Evolutionary conservation across 176 grass and related monocot species (phyloP).

Genomic region (Luzula sylvatica): DNA sequence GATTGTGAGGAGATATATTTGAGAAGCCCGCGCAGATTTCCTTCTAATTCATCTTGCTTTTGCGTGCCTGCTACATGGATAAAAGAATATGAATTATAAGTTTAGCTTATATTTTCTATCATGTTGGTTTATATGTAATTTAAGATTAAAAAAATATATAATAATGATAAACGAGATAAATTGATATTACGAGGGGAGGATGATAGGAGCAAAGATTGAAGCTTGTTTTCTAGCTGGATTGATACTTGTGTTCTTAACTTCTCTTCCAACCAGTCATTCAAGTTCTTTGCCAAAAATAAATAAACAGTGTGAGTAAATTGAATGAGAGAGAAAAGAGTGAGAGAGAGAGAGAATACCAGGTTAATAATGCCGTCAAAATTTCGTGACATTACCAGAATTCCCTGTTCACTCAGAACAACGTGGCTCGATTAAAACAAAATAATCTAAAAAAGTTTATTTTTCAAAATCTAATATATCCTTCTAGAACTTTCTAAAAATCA

Average conservation of each 20-base stretch:
- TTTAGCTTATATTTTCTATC: no score
- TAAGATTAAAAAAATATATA: no score
- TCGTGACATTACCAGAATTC: conserved; percentile 40
- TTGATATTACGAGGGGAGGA: no score
- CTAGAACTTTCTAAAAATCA: conserved; percentile 15
- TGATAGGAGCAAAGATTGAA: conserved; percentile 25
- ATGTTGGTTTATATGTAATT: no score
- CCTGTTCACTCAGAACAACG: conserved; percentile 32
- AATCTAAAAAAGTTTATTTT: conserved; percentile 1
- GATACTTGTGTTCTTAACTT: conserved; percentile 32
- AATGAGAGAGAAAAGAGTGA: conserved; percentile 8
- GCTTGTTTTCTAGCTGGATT: conserved; percentile 31
- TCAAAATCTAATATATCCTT: conserved; percentile 7
- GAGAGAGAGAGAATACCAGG: conserved; percentile 31
- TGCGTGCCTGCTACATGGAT: no score
- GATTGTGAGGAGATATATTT: conserved; percentile 42
- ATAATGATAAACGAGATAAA: no score
- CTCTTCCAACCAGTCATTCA: conserved; percentile 41
- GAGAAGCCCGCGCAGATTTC: conserved; percentile 31
- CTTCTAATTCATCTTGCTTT: conserved; percentile 31
- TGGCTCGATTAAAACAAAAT: background rate
- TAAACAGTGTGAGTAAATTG: background rate
- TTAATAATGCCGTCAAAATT: conserved; percentile 43
- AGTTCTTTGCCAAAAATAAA: conserved; percentile 33
- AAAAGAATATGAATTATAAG: no score